These are phyloP conservation scores for Tilletia caries DNA, from an alignment of 1,284 basidiomycete species.

Conservation along the genomic window DNA sequence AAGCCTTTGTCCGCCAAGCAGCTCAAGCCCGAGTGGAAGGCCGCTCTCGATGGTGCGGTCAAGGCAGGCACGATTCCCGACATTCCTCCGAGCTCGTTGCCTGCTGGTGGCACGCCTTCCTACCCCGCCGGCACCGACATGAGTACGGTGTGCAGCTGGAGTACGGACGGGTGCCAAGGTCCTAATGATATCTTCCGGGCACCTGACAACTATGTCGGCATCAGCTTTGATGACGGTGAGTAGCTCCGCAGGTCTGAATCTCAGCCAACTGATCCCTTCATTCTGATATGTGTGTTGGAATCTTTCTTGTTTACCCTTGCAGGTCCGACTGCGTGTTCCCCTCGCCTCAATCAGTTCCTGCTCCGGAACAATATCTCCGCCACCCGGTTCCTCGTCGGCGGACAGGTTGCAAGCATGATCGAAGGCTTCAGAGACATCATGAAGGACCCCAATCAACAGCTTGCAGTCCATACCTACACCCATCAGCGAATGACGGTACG, in stretches of 20 bases:
- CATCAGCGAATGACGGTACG: constrained; percentile 65
- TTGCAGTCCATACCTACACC: constrained; percentile 58
- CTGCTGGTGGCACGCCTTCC: constrained; percentile 20
- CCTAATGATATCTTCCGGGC: constrained; percentile 40
- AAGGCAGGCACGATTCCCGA: constrained; percentile 68
- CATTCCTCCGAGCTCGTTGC: constrained; percentile 60
- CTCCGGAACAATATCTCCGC: constrained; percentile 37
- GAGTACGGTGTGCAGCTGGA: constrained; percentile 43
- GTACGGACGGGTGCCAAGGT: constrained; percentile 34
- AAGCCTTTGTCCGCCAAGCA: not conserved
- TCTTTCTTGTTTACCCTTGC: constrained; percentile 54
- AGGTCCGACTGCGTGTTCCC: constrained; percentile 16
- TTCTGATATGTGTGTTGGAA: constrained; percentile 56
- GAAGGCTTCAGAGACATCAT: constrained; percentile 10
- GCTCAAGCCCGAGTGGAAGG: not conserved
- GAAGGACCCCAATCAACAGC: constrained; percentile 40
- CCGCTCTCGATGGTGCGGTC: not conserved
- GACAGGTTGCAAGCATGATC: constrained; percentile 12
- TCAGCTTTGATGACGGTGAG: constrained; percentile 56
- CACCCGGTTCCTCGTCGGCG: constrained; percentile 58
- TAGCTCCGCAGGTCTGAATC: not conserved
- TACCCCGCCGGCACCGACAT: constrained; percentile 38
- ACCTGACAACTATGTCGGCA: constrained; percentile 32
- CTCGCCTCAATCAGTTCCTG: constrained; percentile 24
- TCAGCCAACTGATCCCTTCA: constrained; percentile 21